Evolutionary conservation across 73 alveolate species (phyloP).

Genomic region (Stentor roeselii): DNA sequence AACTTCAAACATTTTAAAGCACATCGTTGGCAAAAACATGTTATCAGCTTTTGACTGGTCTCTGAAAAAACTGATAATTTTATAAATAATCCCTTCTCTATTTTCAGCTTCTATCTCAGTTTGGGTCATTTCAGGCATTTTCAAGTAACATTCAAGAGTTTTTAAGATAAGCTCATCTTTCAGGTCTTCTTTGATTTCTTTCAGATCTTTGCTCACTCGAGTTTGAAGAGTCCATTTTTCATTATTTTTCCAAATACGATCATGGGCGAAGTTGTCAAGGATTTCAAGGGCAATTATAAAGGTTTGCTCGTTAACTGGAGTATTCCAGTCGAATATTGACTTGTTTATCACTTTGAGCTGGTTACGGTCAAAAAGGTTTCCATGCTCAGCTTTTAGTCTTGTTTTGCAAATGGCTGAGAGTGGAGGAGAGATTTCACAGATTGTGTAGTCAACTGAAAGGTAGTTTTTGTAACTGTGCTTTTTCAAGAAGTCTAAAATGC

Average conservation of each 20-base stretch:
- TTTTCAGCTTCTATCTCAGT: slow-evolving; percentile 45
- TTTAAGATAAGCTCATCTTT: slow-evolving; percentile 55
- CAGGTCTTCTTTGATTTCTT: slow-evolving; percentile 34
- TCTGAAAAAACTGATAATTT: slow-evolving; percentile 27
- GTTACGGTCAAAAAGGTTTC: slow-evolving; percentile 37
- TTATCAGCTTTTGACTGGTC: slow-evolving; percentile 31
- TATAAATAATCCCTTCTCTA: slow-evolving; percentile 50
- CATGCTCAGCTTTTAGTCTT: slow-evolving; percentile 45
- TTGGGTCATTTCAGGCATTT: slow-evolving; percentile 49
- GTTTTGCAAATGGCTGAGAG: slow-evolving; percentile 50
- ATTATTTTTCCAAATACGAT: slow-evolving; percentile 51
- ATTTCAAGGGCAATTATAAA: slow-evolving; percentile 66
- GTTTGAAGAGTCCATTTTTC: slow-evolving; percentile 35
- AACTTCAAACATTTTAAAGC: slow-evolving; percentile 53
- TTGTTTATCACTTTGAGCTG: slow-evolving; percentile 51
- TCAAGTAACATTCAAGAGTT: slow-evolving; percentile 35
- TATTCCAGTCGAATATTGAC: slow-evolving; percentile 46
- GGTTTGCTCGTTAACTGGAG: slow-evolving; percentile 26
- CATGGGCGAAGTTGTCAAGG: slow-evolving; percentile 83
- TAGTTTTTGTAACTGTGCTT: slow-evolving; percentile 52
- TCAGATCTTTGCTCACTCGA: slow-evolving; percentile 38
- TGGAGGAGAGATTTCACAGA: slow-evolving; percentile 72
- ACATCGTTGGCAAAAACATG: slow-evolving; percentile 72
- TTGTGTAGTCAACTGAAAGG: slow-evolving; percentile 53
- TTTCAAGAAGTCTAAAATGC: slow-evolving; percentile 65